These are phyloP conservation scores for Mycena kentingensis DNA, from an alignment of 768 basidiomycete genomes.

Conservation along the genomic window DNA sequence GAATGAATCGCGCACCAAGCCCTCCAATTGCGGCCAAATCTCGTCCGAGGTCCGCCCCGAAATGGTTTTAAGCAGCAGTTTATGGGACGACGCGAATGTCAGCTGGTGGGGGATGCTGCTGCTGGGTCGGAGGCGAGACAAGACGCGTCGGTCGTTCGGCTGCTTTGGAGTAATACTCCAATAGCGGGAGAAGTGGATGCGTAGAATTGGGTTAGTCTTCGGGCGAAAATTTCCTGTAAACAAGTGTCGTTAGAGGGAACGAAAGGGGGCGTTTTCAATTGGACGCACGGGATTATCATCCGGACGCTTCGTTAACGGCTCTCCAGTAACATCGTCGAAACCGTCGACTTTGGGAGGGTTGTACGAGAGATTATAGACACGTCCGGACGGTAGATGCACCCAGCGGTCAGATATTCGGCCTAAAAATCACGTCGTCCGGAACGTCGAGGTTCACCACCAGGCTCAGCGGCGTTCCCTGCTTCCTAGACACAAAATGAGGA, in stretches of 20 bases:
- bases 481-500: conserved; percentile 39
- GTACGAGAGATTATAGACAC: conserved; percentile 89
- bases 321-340: conserved; percentile 83
- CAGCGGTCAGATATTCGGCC: conserved; percentile 88
- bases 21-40: conserved; percentile 85
- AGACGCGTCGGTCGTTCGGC: conserved; percentile 30
- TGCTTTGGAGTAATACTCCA: conserved; percentile 62
- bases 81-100: conserved; percentile 45
- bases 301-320: conserved; percentile 82
- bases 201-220: conserved; percentile 77
- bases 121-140: conserved; percentile 29
- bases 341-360: conserved; percentile 82
- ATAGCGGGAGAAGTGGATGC: conserved; percentile 77
- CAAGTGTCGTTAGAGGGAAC: conserved; percentile 13
- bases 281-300: conserved; percentile 83
- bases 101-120: conserved; percentile 57
- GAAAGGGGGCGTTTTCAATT: conserved; percentile 1
- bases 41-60: conserved; percentile 80
- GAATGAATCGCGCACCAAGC: conserved; percentile 55
- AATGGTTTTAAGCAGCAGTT: conserved; percentile 58
- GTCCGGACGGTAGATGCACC: conserved; percentile 85
- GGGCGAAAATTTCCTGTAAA: conserved; percentile 72
- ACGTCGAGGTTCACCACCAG: conserved; percentile 87
- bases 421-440: conserved; percentile 81
- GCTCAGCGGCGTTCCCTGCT: conserved; percentile 65